These are phyloP conservation scores for Yamadazyma atmosphaerica DNA, from an alignment of 1,139 yeast species.

Conservation along the genomic window DNA sequence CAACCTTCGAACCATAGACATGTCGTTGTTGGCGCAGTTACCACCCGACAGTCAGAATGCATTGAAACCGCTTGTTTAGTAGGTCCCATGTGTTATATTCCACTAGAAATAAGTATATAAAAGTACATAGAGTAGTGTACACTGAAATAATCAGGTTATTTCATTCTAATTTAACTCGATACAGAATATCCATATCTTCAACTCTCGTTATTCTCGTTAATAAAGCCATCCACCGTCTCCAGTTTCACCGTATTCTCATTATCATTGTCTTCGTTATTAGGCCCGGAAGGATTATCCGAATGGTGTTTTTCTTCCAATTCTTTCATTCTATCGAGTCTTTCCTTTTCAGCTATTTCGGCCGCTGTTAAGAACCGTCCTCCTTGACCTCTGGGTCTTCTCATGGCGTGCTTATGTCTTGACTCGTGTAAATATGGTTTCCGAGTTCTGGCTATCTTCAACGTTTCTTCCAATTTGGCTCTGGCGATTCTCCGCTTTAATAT, in stretches of 20 bases:
- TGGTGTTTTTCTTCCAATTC: conserved; percentile 30
- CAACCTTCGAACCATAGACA: conserved; percentile 32
- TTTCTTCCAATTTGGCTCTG: conserved; percentile 89
- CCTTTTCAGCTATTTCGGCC: conserved; percentile 90
- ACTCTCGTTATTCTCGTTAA: neutral
- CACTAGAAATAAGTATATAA: neutral
- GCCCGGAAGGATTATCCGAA: conserved; percentile 18
- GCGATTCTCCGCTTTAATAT: conserved; percentile 91
- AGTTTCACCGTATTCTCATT: neutral
- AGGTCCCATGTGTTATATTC: neutral
- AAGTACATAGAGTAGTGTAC: conserved; percentile 3
- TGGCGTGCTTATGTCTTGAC: conserved; percentile 97
- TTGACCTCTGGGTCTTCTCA: conserved; percentile 98
- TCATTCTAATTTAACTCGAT: neutral
- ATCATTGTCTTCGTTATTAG: too few relatives aligned
- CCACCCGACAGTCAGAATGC: conserved; percentile 22
- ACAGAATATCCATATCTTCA: too few relatives aligned
- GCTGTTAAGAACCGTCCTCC: conserved; percentile 97
- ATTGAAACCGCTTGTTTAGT: conserved; percentile 11
- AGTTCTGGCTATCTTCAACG: conserved; percentile 82
- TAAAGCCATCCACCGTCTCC: neutral
- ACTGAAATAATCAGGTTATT: neutral
- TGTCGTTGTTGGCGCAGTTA: conserved; percentile 32
- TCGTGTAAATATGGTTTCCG: conserved; percentile 95
- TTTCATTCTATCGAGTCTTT: conserved; percentile 52